Evolutionary conservation across 768 basidiomycete genomes (phyloP), one percentile per base, ranked within the genome.

Genomic region (Psilocybe cubensis): DNA sequence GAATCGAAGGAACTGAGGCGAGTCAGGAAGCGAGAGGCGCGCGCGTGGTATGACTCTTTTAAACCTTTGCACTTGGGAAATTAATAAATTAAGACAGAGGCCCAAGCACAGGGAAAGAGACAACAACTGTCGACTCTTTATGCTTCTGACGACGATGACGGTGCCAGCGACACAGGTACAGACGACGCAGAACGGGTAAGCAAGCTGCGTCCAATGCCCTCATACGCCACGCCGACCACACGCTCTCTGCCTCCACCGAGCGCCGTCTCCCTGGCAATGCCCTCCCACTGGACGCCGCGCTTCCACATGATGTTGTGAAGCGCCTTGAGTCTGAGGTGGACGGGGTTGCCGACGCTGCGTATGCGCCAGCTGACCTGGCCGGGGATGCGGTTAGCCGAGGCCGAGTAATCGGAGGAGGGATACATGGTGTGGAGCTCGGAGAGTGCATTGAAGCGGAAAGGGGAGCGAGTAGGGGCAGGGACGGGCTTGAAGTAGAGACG

Each of bases 301-400:
- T 72, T 72, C 63, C 65, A 75, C 66, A 82, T 75, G 8, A 81
- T 68, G 63, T 87, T 87, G 63, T 83, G 80, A 64, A 87, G 69
- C n/a, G 88, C 88, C 66, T 77, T 78, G 40, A 89, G 65, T 3
- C 86, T 74, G 49, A 89, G 73, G 58, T 81, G 76, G 42, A 82
- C 75, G 5, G 86, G 86, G 62, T 90, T 89, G 52, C 81, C 74
- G 4, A 88, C 77, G 2, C 81, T 82, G 7, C 88, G 77, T 61
- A 83, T 73, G 25, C 87, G 79, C 62, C 79, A 77, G 4, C 56
- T 66, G 28, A 67, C 57, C 42, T 61, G 62, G 47, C 59, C 59
- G 23, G 58, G 35, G 43, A 43, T 41, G 12, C 48, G 58, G 38
- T 49, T 52, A 24, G 56, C 54, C 31, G 61, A 55, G n/a, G 27